A percentile compares a stretch with the other conserved stretches of the same genome.
These are phyloP conservation scores for Bruguiera parviflora DNA, from an alignment of 345 rosid genomes.

Conservation along the genomic window DNA sequence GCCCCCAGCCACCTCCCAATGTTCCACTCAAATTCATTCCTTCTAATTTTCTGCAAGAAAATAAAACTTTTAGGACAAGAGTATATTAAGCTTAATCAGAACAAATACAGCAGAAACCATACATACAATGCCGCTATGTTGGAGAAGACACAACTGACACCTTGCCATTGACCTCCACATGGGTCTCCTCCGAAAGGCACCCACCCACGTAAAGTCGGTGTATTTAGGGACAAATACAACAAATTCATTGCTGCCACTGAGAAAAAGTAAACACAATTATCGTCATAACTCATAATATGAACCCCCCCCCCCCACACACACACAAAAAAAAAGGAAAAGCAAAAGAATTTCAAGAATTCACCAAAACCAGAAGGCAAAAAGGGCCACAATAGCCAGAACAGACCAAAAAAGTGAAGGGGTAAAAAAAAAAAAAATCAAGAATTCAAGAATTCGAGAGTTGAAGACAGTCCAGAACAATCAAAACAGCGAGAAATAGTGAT, in stretches of 20 bases:
- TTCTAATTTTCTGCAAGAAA: slow-evolving; percentile 51
- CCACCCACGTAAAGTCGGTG: slow-evolving; percentile 68
- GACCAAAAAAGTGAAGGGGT: too few relatives aligned
- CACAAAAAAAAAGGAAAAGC: too few relatives aligned
- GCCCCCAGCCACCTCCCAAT: slow-evolving; percentile 45
- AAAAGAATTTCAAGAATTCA: too few relatives aligned
- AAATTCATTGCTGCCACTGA: slow-evolving; percentile 72
- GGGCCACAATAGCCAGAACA: too few relatives aligned
- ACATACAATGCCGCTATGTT: slow-evolving; percentile 78
- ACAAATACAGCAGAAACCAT: slow-evolving; percentile 14
- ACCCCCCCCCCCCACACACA: too few relatives aligned
- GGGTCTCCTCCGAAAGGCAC: slow-evolving; percentile 86
- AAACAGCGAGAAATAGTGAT: too few relatives aligned
- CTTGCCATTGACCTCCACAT: slow-evolving; percentile 82
- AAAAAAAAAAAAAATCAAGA: too few relatives aligned
- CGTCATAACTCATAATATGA: neutral
- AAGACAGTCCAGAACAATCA: too few relatives aligned
- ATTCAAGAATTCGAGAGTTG: too few relatives aligned
- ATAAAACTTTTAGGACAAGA: slow-evolving; percentile 6
- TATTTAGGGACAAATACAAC: slow-evolving; percentile 56
- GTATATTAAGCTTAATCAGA: slow-evolving; percentile 2
- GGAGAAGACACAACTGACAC: slow-evolving; percentile 69
- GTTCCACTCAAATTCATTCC: slow-evolving; percentile 65
- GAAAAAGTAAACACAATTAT: neutral
- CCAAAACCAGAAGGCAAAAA: too few relatives aligned